Base-by-base conservation (phyloP, 441 rosid genomes). In the Biscutella auriculata region DNA sequence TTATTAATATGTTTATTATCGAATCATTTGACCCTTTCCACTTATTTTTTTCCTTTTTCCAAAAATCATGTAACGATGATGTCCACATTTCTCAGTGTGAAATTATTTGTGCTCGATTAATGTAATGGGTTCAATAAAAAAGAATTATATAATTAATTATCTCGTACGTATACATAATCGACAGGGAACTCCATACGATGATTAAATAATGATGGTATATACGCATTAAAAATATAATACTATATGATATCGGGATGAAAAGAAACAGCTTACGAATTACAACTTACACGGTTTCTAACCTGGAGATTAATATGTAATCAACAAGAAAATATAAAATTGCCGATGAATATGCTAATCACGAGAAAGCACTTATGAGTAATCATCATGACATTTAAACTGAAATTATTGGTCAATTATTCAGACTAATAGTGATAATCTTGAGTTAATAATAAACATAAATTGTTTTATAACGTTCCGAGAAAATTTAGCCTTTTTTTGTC, bases 261-360 rank as follows among this genome's bases (percentile, higher is more conserved):
- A 52, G 11, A 54, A 57, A 39, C 51, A 45, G 51, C 60, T 66
- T 51, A 66, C 46, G 27, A 9, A 42, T 59, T 62, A 57, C 57
- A 47, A 55, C 16, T 65, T 65, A 57, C 57, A 57, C 49, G 25
- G 63, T 21, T 32, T 47, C 37, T 21, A 63, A 55, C 59, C 12
- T 62, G 63, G 66, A 27, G 70, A 55, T 69, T 63, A n/a, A n/a
- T n/a, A n/a, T 56, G 72, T 62, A 62, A 41, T 37, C 51, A 61
- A 63, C 54, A 7, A 45, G 53, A 46, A 6, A 39, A 36, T n/a
- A n/a, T n/a, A n/a, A n/a, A n/a, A 42, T 39, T 23, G 42, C 50
- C 53, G 50, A 43, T 67, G 29, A 46, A 39, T 37, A 9, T 53
- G 72, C 45, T 67, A 32, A 61, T 67, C 62, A 61, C 67, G 67